A percentile compares a stretch with the other conserved stretches of the same genome.
phyloP scores from a whole-genome alignment of 1,139 yeast genomes.

The Pichiaceae sp. region DNA sequence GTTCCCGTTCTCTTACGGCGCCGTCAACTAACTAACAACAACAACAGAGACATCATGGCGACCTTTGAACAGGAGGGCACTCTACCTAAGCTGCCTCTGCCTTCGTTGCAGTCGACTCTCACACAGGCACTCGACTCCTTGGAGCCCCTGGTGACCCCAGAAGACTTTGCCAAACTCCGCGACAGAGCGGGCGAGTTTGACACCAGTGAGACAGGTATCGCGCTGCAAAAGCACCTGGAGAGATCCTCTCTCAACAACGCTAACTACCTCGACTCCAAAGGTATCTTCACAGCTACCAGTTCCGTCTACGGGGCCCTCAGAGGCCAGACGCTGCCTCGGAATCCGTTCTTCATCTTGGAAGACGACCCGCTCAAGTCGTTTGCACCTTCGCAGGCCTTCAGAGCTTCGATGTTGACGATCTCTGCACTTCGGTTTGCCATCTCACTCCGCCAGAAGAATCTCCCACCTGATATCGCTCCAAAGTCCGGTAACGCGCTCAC shows the following conservation, averaged over 20 bases:
- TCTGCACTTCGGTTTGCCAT: slow-evolving; percentile 59
- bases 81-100: slow-evolving; percentile 48
- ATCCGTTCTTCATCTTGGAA: slow-evolving; percentile 64
- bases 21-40: no score
- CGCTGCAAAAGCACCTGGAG: slow-evolving; percentile 45
- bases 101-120: slow-evolving; percentile 36
- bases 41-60: no score
- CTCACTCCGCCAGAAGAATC: slow-evolving; percentile 43
- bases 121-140: slow-evolving; percentile 39
- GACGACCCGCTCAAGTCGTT: slow-evolving; percentile 61
- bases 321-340: slow-evolving; percentile 64
- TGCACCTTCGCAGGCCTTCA: slow-evolving; percentile 51
- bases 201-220: slow-evolving; percentile 30
- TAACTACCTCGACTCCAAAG: slow-evolving; percentile 50
- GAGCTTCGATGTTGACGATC: slow-evolving; percentile 59
- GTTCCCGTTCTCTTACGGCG: no score
- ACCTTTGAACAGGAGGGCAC: slow-evolving; percentile 24
- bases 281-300: slow-evolving; percentile 50
- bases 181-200: slow-evolving; percentile 38
- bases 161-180: slow-evolving; percentile 33
- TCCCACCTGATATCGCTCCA: slow-evolving; percentile 52
- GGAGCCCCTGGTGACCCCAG: slow-evolving; percentile 38
- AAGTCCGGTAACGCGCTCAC: slow-evolving; percentile 44
- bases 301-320: slow-evolving; percentile 58
- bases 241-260: slow-evolving; percentile 33